Evolutionary conservation across 768 basidiomycete species (phyloP), one percentile per base, ranked within the genome.

Genomic region (Suillus plorans): DNA sequence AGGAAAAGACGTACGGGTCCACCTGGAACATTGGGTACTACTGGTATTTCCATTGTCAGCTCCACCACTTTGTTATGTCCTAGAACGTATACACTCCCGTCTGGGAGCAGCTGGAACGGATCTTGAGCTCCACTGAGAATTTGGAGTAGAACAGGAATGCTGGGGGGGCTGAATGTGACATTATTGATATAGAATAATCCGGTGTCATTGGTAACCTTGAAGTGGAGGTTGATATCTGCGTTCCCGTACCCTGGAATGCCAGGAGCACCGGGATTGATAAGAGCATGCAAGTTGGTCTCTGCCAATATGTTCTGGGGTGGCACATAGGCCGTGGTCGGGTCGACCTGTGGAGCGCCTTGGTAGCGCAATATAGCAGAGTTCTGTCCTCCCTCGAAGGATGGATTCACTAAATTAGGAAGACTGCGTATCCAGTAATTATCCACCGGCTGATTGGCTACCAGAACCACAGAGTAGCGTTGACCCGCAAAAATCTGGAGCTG

Each of bases 351-450:
- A 1, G 82, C 84, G 13, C 83, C 83, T 12, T 47, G 64, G 69
- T 87, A 87, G 18, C 82, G 80, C 9, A 86, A 72, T 52, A 86
- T 85, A 2, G 84, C 87, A 16, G 82, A 85, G 70, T 85, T 87
- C 28, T 83, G 66, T 25, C 85, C 85, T 20, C 76, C 78, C 0
- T 63, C 2, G 55, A 79, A 78, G 20, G 66, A 66, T 3, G 72
- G 9, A n/a, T 58, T 67, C 9, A 66, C 55, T 4, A 66, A 68
- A n/a, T 39, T 72, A 4, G 81, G 77, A 22, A 72, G 31, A 1
- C 83, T 80, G 20, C 82, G 80, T 25, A 86, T 78, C 84, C 85
- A 88, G 73, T 88, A 65, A 64, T 80, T 80, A 39, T 64, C 72
- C 5, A 78, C 68, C 0, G 72, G 45, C 53, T 78, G 73, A 56